Conservation (phyloP, 2,329 filamentous ascomycete species). For the Colletotrichum musicola region DNA sequence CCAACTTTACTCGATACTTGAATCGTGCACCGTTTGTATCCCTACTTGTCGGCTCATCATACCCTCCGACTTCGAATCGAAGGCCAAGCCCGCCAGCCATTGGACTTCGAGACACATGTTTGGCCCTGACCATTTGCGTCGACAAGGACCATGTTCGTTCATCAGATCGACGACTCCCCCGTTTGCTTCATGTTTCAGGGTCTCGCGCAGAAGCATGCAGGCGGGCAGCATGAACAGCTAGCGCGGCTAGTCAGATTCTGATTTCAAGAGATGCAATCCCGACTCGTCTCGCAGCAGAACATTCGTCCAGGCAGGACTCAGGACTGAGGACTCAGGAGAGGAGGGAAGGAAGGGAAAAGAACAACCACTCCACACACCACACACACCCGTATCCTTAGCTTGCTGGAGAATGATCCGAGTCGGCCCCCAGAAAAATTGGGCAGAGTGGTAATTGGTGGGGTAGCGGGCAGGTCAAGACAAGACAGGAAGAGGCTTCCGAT, state of each 20-base stretch:
- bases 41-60: conserved; percentile 29
- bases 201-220: background rate
- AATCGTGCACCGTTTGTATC: conserved; percentile 37
- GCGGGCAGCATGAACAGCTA: no score
- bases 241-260: no score
- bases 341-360: background rate
- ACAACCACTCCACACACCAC: background rate
- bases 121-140: conserved; percentile 9
- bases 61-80: conserved; percentile 11
- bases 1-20: conserved; percentile 31
- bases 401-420: conserved; percentile 31
- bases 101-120: conserved; percentile 27
- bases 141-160: conserved; percentile 5
- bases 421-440: conserved; percentile 26
- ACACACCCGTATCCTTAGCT: background rate
- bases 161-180: background rate
- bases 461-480: conserved; percentile 24
- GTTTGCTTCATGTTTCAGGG: conserved; percentile 22
- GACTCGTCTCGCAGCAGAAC: conserved; percentile 16
- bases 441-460: conserved; percentile 28
- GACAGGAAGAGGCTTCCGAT: conserved; percentile 33
- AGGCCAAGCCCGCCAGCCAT: conserved; percentile 16
- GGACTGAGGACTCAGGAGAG: background rate
- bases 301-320: background rate
- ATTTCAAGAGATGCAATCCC: background rate